Evolutionary conservation across 371 early-diverging fungal species (phyloP), one percentile per base, ranked within the genome.

Genomic region (Syncephalastrum sp.): DNA sequence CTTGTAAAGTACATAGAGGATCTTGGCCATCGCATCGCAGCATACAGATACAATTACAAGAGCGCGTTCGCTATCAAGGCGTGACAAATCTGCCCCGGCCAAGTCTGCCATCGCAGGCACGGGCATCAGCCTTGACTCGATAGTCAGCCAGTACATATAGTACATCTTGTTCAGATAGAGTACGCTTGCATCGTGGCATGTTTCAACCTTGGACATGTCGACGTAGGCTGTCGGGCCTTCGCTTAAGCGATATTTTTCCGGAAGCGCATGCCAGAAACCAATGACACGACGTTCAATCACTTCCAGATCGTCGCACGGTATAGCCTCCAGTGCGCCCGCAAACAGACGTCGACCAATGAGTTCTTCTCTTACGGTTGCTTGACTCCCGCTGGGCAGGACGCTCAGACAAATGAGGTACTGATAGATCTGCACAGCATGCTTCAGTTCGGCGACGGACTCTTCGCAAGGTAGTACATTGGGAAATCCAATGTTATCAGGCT

Each of bases 1-100:
- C 24, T 47, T 48, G 25, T 54, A 61, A 3, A 74, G 53, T 1
- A 62, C 62, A 25, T 65, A 54, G 19, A 58, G 64, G 2, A 70
- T 59, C 10, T 70, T 65, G 5, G 70, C 49, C 15, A 74, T 50
- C 17, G 74, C 68, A 42, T 74, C 74, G 15, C 63, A 63, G 42
- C 62, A 61, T 27, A 74, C 59, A 15, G 74, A 70, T 0, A 74
- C 70, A 27, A 68, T 63, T 17, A 68, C 24, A 1, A 70, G 17
- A 4, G 74, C 68, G 13, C 70, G 64, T 16, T 70, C 66, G 5
- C 64, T 56, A 27, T 74, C 68, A 44, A 65, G 52, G 44, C 61
- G 42, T 4, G 61, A 60, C 53, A 68, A 49, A 10, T 44, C 59
- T 3, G 59, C 68, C n/a, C 62, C 56, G 7, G 33, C 23, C 21